Percentiles rank a stretch among this genome's conserved stretches.
Evolutionary conservation across 257 asterid species (phyloP).

Genomic region (Nicotiana attenuata): DNA sequence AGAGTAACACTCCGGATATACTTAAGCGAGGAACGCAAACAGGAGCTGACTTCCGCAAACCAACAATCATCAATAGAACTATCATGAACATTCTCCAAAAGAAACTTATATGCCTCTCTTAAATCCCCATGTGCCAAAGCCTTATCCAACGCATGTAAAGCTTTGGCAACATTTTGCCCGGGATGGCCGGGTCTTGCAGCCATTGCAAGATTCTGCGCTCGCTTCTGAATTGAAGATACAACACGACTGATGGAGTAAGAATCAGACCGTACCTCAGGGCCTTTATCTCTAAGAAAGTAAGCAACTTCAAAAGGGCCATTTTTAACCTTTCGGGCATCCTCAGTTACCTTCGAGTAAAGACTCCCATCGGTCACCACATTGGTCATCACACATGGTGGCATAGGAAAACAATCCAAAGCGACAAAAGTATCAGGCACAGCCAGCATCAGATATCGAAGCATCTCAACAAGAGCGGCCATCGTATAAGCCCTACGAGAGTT

Average conservation of each 20-base stretch:
- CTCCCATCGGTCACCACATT: slow-evolving; percentile 66
- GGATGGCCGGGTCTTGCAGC: slow-evolving; percentile 67
- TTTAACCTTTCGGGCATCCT: slow-evolving; percentile 61
- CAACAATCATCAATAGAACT: slow-evolving; percentile 73
- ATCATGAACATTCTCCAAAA: slow-evolving; percentile 69
- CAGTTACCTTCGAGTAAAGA: slow-evolving; percentile 61
- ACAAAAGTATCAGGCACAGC: slow-evolving; percentile 97
- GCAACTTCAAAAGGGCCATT: slow-evolving; percentile 46
- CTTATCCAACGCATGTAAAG: slow-evolving; percentile 69
- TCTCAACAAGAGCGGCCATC: slow-evolving; percentile 89
- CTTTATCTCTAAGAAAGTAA: slow-evolving; percentile 46
- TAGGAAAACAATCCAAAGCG: slow-evolving; percentile 87
- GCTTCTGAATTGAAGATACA: slow-evolving; percentile 76
- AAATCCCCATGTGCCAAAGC: slow-evolving; percentile 79
- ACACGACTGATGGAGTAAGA: slow-evolving; percentile 52
- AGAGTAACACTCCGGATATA: slow-evolving; percentile 52
- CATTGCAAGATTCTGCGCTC: slow-evolving; percentile 69
- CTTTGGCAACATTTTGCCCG: slow-evolving; percentile 72
- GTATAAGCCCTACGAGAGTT: slow-evolving; percentile 94
- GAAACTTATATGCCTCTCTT: slow-evolving; percentile 50
- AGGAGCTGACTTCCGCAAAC: slow-evolving; percentile 73
- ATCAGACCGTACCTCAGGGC: slow-evolving; percentile 51
- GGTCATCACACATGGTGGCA: slow-evolving; percentile 60
- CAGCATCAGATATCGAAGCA: slow-evolving; percentile 88
- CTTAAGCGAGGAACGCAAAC: slow-evolving; percentile 72